A percentile compares a stretch with the other conserved stretches of the same genome.
phyloP scores from a whole-genome alignment of 2,329 filamentous ascomycete genomes.

The Aspergillus transmontanensis region DNA sequence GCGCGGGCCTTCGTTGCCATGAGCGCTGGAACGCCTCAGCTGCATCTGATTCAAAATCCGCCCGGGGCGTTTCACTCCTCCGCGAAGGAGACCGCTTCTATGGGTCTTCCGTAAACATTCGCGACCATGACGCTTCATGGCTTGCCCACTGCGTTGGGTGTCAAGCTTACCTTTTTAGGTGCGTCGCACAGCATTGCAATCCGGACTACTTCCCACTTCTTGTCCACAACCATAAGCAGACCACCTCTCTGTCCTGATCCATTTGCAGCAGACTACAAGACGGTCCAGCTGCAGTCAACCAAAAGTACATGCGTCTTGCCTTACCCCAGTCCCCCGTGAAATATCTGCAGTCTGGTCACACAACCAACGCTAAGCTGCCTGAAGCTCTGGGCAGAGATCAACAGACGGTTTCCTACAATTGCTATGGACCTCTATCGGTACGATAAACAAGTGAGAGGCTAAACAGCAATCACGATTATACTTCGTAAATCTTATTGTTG shows the following conservation, averaged over 20 bases:
- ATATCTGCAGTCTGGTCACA: constrained; percentile 4
- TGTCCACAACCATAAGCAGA: constrained; percentile 5
- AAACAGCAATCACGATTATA: not conserved
- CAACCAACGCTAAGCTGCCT: not conserved
- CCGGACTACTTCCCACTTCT: not conserved
- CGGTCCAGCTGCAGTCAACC: not conserved
- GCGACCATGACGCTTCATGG: not conserved
- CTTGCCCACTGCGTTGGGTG: not conserved
- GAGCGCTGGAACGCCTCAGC: not conserved
- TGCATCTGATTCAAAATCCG: not conserved
- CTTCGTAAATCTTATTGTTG: not conserved
- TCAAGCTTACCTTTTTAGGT: not conserved
- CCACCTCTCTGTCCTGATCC: not conserved
- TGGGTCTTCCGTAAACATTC: not conserved
- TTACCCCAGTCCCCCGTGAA: constrained; percentile 5
- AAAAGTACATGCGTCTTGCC: not conserved
- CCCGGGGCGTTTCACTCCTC: not conserved
- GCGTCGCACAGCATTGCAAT: constrained; percentile 1
- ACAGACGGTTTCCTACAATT: not conserved
- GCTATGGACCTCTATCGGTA: not conserved
- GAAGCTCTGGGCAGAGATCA: not conserved
- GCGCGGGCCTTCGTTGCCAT: not conserved
- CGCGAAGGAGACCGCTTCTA: not conserved
- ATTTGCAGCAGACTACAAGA: not conserved
- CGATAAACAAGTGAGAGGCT: not conserved